Evolutionary conservation across 163 green algal genomes (phyloP).

Genomic region (Scenedesmus sp.): DNA sequence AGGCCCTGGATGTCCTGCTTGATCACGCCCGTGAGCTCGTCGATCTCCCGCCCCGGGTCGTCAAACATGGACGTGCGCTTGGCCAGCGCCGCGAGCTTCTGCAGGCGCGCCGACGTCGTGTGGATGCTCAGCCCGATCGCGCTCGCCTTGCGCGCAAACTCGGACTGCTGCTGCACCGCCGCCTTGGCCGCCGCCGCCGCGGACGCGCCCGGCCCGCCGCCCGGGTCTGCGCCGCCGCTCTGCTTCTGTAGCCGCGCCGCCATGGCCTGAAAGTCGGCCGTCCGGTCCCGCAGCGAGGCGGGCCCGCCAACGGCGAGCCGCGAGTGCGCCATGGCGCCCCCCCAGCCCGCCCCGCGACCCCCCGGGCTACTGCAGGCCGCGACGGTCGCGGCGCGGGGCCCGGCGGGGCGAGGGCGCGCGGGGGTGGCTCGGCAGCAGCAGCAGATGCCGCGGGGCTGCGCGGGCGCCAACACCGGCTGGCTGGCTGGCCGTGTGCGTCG

Average conservation of each 20-base stretch:
- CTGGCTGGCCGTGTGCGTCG: too few relatives aligned
- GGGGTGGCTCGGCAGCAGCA: too few relatives aligned
- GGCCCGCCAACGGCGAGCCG: too few relatives aligned
- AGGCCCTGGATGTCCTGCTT: conserved; percentile 96
- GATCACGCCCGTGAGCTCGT: conserved; percentile 92
- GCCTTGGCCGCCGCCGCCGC: conserved; percentile 14
- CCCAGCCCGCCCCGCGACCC: too few relatives aligned
- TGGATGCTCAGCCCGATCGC: conserved; percentile 94
- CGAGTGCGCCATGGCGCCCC: too few relatives aligned
- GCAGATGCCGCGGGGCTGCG: too few relatives aligned
- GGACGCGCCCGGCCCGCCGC: neutral
- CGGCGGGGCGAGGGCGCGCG: too few relatives aligned
- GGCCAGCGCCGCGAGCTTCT: conserved; percentile 92
- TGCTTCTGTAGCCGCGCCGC: conserved; percentile 74
- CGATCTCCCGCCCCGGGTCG: conserved; percentile 93
- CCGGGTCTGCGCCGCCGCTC: neutral
- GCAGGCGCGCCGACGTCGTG: conserved; percentile 89
- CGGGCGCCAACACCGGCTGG: too few relatives aligned
- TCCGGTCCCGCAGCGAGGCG: conserved; percentile 75
- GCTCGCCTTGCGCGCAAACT: conserved; percentile 88
- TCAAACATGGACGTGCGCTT: conserved; percentile 98
- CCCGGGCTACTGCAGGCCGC: too few relatives aligned
- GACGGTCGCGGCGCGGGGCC: too few relatives aligned
- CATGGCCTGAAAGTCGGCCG: conserved; percentile 73
- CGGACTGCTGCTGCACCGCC: conserved; percentile 65